Evolutionary conservation across 768 basidiomycete species (phyloP), one percentile per base, ranked within the genome.

Genomic region (Macrolepiota dolichaula): DNA sequence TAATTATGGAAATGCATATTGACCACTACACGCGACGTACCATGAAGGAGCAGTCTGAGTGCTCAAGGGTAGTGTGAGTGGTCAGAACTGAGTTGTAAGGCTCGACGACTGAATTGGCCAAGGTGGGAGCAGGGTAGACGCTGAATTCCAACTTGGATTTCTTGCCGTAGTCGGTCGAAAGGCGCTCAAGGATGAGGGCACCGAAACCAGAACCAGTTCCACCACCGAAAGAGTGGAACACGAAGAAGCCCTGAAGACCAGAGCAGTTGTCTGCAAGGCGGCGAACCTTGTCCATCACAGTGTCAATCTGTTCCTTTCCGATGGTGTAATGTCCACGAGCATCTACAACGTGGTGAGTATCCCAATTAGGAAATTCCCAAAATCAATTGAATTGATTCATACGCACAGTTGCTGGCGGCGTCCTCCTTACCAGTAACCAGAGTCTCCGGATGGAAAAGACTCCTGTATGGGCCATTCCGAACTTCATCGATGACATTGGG

Each of bases 11-110:
- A 19, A 11, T 29, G 22, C 29, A 15, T 47, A 46, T 7, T 22
- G 36, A 27, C 38, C 55, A n/a, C 51, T n/a, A 22, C 58, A 24
- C 59, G n/a, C 24, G 52, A 60, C 71, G 27, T 65, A 90, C 97
- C 96, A 99, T 98, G 84, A 99, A 99, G 38, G 97, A 98, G 76
- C 97, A 99, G 80, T 99, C 97, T n/a, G 97, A 97, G 79, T 99
- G 97, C 76, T 98, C 97, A 61, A 98, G 88, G 59, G 97, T 98
- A 46, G 97, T 98, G 76, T 99, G 97, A 52, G 97, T 99, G 51
- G 97, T 98, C 64, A 99, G 82, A 56, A 97, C 91, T 1, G 92
- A 91, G 84, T 99, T 99, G 82, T 99, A 99, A 1, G 97, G 97
- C 77, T 99, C 97, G 47, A 99, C 97, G 63, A 98, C 91, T 37